Evolutionary conservation across 2,329 filamentous ascomycete genomes (phyloP).

Genomic region (Didymellaceae sp.): DNA sequence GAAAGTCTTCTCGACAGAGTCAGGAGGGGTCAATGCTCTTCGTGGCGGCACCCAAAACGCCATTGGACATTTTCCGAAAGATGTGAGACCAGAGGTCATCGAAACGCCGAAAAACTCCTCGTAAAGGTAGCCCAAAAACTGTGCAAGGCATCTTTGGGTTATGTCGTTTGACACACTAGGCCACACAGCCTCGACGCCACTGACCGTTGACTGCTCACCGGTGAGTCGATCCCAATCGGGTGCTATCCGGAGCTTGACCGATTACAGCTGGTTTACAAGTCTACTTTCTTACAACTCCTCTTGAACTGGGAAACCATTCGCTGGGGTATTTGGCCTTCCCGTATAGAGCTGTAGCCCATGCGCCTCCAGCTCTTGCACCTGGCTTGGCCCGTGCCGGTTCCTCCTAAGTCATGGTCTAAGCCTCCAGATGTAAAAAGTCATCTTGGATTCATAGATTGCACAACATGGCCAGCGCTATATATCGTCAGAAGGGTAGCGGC

Average conservation of each 20-base stretch:
- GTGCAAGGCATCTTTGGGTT: slow-evolving; percentile 26
- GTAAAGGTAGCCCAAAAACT: slow-evolving; percentile 32
- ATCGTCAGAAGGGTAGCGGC: slow-evolving; percentile 32
- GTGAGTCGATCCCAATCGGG: slow-evolving; percentile 28
- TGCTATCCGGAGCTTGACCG: slow-evolving; percentile 24
- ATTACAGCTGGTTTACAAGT: slow-evolving; percentile 19
- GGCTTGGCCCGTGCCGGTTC: slow-evolving; percentile 32
- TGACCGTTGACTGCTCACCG: slow-evolving; percentile 35
- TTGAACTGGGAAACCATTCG: slow-evolving; percentile 27
- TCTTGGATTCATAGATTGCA: slow-evolving; percentile 13
- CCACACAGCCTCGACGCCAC: slow-evolving; percentile 31
- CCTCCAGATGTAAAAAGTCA: slow-evolving; percentile 34
- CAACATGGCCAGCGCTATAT: slow-evolving; percentile 32
- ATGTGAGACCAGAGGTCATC: background rate
- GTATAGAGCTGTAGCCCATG: slow-evolving; percentile 41
- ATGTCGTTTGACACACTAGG: slow-evolving; percentile 29
- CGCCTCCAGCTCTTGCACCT: slow-evolving; percentile 31
- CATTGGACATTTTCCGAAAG: too few relatives aligned
- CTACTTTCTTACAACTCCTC: slow-evolving; percentile 13
- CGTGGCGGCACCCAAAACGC: too few relatives aligned
- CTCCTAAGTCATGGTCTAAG: slow-evolving; percentile 39
- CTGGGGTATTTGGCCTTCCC: slow-evolving; percentile 22
- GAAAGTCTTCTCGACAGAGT: too few relatives aligned
- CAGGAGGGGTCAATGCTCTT: too few relatives aligned
- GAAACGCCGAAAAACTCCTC: slow-evolving; percentile 16